Base-by-base conservation (phyloP, 169 alveolate species). In the Theileria parva region DNA sequence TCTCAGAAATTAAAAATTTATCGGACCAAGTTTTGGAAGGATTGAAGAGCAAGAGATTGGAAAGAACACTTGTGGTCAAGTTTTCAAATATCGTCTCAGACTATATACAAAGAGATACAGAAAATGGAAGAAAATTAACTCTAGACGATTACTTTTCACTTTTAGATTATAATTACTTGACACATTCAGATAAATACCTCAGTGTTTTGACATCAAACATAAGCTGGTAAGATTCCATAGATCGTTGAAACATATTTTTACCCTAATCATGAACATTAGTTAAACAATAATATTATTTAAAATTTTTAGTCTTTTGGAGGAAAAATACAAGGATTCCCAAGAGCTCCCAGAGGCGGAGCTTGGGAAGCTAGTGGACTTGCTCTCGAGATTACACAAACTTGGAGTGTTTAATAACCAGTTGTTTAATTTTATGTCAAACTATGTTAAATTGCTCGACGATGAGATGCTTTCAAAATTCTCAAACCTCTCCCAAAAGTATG, bases 391-490 rank as follows among this genome's bases (percentile, higher is more conserved):
- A 13, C 68, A 71, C 23, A 77, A 75, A 59, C 75, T 74, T 12
- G 75, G 74, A 66, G 64, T 81, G 23, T 30, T 44, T 12, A 71
- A 74, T 39, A 70, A 78, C 27, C 83, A 81, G 80, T 37, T 81
- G 55, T 57, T 81, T 57, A 79, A 72, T 50, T 75, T 57, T 74
- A 79, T 81, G 57, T 55, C 88, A 50, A 34, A 50, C 2, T 65
- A 67, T 13, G 80, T 69, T 13, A 25, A 73, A 37, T 44, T 17
- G 44, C 51, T 81, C 44, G 64, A 27, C 57, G 48, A 72, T 12
- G 17, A 71, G 25, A 85, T 65, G 76, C 85, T 81, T 13, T 77
- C 80, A 11, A 84, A 81, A 21, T 81, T 81, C 71, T 32, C 85
- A 32, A 63, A 66, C 72, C 37, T 64, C 1, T 81, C 81, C 15